Base-by-base conservation (phyloP, 73 alveolate species). In the Paramecium tetraurelia region DNA sequence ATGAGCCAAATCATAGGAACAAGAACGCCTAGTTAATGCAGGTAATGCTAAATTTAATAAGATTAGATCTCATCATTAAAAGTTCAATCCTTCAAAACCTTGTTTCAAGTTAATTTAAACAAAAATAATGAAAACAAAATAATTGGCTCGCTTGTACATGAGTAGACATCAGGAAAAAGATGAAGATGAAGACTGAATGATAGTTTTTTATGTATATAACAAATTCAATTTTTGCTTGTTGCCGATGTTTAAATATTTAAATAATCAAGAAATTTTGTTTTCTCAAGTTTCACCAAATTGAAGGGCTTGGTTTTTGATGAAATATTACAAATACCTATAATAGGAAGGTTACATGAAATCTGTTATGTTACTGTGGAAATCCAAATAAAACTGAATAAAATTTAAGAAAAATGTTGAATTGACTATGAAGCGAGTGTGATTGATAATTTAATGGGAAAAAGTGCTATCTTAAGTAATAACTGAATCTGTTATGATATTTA, bases 51-150 rank as follows among this genome's bases (percentile, higher is more conserved):
- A 8, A 10, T 20, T 33, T 6, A 72, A 72, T 72, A 20, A 36
- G n/a, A 72, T 40, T 72, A 72, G 86, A 72, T 72, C 86, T 43
- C 86, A 72, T 72, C 86, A 72, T 18, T 72, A 72, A 72, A 72
- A 72, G 59, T 72, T 72, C 68, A 72, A 72, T 72, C 86, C 86
- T 35, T 38, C 9, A 31, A 72, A 72, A 43, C 59, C 86, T 10
- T 12, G 33, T 29, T 10, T 12, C 16, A 72, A n/a, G 46, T 8
- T 53, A 18, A 53, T 33, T 16, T 53, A 53, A n/a, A 18, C 14
- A 53, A 53, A 53, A 53, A n/a, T 53, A 53, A 20, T 72, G 46
- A 63, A 63, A 33, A 63, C 86, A 29, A 72, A 72, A 40, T 43
- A 72, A 72, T 38, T 35, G 21, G 86, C 20, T 18, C 14, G 86